Conservation (phyloP, 2,329 filamentous ascomycete genomes). For the Shiraia sp. region DNA sequence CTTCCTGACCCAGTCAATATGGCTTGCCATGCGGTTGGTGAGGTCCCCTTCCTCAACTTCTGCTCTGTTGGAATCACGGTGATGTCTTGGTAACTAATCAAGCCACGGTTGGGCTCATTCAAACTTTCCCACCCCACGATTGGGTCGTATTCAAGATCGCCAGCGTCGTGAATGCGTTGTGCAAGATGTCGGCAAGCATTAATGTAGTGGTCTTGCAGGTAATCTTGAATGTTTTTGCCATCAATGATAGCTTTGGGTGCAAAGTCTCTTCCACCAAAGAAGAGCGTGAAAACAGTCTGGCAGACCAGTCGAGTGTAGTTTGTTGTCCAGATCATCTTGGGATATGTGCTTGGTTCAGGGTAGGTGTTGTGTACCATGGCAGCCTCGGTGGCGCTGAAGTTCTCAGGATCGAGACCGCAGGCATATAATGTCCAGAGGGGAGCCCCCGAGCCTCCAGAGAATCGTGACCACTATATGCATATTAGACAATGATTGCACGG, state of each 20-base stretch:
- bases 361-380: conserved; percentile 95
- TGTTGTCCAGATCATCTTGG: conserved; percentile 99
- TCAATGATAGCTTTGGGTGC: conserved; percentile 95
- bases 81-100: conserved; percentile 82
- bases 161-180: conserved; percentile 82
- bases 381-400: conserved; percentile 84
- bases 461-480: conserved; percentile 77
- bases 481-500: conserved; percentile 26
- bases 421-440: conserved; percentile 98
- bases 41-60: conserved; percentile 88
- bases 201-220: conserved; percentile 84
- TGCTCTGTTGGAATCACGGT: conserved; percentile 82
- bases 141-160: conserved; percentile 81
- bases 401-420: conserved; percentile 83
- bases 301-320: conserved; percentile 89
- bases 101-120: conserved; percentile 90
- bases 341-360: conserved; percentile 79
- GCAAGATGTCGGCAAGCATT: conserved; percentile 80
- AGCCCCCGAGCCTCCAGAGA: conserved; percentile 90
- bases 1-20: conserved; percentile 89
- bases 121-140: conserved; percentile 95
- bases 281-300: conserved; percentile 91
- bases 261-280: conserved; percentile 89
- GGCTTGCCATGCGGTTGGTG: conserved; percentile 91
- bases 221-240: conserved; percentile 95